phyloP scores from a whole-genome alignment of 768 basidiomycete genomes.

The Baorangia bicolor region DNA sequence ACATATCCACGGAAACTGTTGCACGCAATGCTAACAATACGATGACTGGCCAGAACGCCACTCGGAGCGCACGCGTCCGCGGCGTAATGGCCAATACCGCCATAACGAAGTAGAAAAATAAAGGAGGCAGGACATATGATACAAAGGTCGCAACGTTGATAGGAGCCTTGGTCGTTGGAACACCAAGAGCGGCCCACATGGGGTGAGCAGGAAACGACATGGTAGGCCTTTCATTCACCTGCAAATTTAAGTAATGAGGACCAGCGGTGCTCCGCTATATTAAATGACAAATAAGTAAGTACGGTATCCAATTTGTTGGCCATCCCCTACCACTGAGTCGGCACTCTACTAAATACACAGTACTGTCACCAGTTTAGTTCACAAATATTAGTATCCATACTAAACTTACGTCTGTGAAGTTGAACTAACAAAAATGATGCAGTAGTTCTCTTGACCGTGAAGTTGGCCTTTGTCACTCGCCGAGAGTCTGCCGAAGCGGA shows the following conservation, averaged over 20 bases:
- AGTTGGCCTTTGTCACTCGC: no score
- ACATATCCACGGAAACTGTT: neutral
- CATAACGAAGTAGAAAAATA: neutral
- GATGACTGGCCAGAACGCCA: neutral
- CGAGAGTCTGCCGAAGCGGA: no score
- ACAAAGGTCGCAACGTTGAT: neutral
- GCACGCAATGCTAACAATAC: neutral
- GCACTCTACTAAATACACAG: no score
- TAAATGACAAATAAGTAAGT: no score
- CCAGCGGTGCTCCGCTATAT: no score
- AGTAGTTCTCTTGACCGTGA: no score
- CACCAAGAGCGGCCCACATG: neutral
- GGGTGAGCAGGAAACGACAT: neutral
- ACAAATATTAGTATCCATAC: no score
- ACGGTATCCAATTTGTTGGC: no score
- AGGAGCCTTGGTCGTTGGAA: neutral
- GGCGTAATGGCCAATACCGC: neutral
- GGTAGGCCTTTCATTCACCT: neutral
- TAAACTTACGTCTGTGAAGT: no score
- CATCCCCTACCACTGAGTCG: no score
- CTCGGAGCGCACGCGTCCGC: neutral
- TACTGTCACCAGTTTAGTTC: no score
- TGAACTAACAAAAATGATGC: no score
- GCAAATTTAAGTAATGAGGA: neutral
- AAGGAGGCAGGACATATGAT: neutral